These are phyloP conservation scores for Phytopythium cucurbitacearum DNA, from an alignment of 352 stramenopile species.

Conservation along the genomic window DNA sequence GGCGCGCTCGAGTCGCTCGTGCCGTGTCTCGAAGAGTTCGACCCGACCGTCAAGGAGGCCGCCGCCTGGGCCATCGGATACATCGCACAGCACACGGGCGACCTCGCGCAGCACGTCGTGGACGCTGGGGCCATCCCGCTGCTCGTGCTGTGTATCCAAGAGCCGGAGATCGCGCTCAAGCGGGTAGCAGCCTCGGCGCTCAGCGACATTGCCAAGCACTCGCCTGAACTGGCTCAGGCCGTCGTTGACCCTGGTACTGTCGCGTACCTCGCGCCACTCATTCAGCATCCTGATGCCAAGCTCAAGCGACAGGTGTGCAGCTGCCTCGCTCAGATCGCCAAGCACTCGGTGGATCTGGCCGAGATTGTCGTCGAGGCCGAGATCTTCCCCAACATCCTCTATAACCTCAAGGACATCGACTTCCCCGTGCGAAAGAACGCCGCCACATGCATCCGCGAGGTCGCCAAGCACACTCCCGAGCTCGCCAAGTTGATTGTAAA, in stretches of 20 bases:
- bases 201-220: constrained; percentile 94
- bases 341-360: constrained; percentile 94
- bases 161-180: constrained; percentile 94
- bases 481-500: constrained; percentile 96
- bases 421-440: constrained; percentile 95
- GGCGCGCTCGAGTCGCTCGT: constrained; percentile 91
- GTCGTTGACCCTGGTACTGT: constrained; percentile 92
- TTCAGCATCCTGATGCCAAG: constrained; percentile 93
- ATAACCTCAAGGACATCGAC: constrained; percentile 94
- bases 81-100: constrained; percentile 92
- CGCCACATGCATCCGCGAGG: constrained; percentile 92
- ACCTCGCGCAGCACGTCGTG: constrained; percentile 92
- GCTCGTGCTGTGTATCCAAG: constrained; percentile 94
- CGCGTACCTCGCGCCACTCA: constrained; percentile 91
- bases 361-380: constrained; percentile 95
- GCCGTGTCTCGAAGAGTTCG: constrained; percentile 94
- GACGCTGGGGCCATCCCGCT: constrained; percentile 91
- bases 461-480: constrained; percentile 94
- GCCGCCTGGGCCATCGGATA: constrained; percentile 95
- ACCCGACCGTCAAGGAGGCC: constrained; percentile 93
- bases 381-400: constrained; percentile 95
- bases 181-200: constrained; percentile 91
- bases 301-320: constrained; percentile 91
- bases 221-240: constrained; percentile 90
- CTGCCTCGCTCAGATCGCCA: constrained; percentile 93